These are phyloP conservation scores for Skeletonema costatum DNA, from an alignment of 108 stramenopile genomes.

Conservation along the genomic window DNA sequence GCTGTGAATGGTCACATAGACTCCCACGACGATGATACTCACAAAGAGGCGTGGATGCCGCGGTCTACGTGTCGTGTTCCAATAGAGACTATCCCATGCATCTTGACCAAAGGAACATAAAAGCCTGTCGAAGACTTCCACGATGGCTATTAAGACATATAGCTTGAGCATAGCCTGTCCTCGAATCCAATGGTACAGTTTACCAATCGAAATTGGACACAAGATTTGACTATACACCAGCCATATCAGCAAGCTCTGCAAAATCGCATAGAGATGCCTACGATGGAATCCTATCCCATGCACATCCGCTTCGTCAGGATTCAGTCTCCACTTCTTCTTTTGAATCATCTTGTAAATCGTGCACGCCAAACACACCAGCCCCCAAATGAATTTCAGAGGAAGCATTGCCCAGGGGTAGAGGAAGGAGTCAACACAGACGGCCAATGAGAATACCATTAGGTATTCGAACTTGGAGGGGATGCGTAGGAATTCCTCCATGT, in stretches of 20 bases:
- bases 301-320: background rate
- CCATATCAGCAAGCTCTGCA: conserved; percentile 78
- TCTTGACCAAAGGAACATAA: conserved; percentile 96
- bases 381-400: conserved; percentile 85
- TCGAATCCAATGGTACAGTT: conserved; percentile 97
- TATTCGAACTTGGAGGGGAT: conserved; percentile 90
- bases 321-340: background rate
- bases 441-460: conserved; percentile 88
- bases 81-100: conserved; percentile 93
- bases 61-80: conserved; percentile 85
- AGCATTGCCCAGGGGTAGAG: conserved; percentile 91
- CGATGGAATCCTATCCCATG: conserved; percentile 30
- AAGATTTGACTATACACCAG: conserved; percentile 71
- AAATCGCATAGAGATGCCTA: conserved; percentile 86
- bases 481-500: conserved; percentile 95
- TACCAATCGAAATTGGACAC: conserved; percentile 83
- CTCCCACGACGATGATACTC: conserved; percentile 69
- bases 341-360: conserved; percentile 20
- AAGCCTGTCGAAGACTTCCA: conserved; percentile 96
- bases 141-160: conserved; percentile 95
- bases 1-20: conserved; percentile 78
- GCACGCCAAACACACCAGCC: conserved; percentile 46
- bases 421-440: conserved; percentile 93
- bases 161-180: conserved; percentile 98
- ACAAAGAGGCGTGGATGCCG: conserved; percentile 70